Evolutionary conservation across 495 filamentous ascomycete species (phyloP).

Genomic region (Penicillium cinerascens): DNA sequence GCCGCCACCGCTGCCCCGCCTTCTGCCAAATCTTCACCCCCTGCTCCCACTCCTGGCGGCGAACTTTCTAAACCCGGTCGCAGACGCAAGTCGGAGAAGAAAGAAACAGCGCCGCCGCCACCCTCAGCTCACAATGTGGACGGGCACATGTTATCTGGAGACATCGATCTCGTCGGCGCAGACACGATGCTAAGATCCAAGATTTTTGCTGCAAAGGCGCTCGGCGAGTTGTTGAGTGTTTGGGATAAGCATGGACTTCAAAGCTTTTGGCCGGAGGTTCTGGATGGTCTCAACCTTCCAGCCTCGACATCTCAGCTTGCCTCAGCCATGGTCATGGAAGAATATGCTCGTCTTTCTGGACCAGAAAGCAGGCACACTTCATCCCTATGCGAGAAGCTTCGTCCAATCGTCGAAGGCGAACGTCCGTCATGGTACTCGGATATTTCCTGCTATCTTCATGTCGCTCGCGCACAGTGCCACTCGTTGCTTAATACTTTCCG

Average conservation of each 20-base stretch:
- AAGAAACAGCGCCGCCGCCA: conserved; percentile 62
- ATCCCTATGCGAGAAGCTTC: conserved; percentile 59
- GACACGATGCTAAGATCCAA: conserved; percentile 87
- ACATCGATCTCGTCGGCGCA: conserved; percentile 87
- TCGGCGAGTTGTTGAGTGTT: conserved; percentile 55
- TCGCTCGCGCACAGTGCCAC: conserved; percentile 85
- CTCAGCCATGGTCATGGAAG: conserved; percentile 80
- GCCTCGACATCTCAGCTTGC: conserved; percentile 83
- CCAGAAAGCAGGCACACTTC: conserved; percentile 43
- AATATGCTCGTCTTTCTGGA: conserved; percentile 60
- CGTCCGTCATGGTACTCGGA: conserved; percentile 82
- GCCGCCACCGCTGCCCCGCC: conserved; percentile 47
- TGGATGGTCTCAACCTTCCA: conserved; percentile 61
- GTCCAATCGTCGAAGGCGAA: conserved; percentile 71
- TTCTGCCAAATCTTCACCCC: conserved; percentile 59
- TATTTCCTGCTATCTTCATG: conserved; percentile 79
- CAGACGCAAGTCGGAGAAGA: conserved; percentile 77
- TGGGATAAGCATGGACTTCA: conserved; percentile 45
- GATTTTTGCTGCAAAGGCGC: conserved; percentile 76
- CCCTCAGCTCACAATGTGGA: conserved; percentile 85
- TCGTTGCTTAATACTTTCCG: conserved; percentile 85
- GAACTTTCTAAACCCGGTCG: conserved; percentile 54
- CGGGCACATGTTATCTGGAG: conserved; percentile 95
- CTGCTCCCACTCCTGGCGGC: conserved; percentile 14
- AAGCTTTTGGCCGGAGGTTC: conserved; percentile 47